Evolutionary conservation across 108 stramenopile genomes (phyloP), one percentile per base, ranked within the genome.

Genomic region (Discostella stelligeroides): DNA sequence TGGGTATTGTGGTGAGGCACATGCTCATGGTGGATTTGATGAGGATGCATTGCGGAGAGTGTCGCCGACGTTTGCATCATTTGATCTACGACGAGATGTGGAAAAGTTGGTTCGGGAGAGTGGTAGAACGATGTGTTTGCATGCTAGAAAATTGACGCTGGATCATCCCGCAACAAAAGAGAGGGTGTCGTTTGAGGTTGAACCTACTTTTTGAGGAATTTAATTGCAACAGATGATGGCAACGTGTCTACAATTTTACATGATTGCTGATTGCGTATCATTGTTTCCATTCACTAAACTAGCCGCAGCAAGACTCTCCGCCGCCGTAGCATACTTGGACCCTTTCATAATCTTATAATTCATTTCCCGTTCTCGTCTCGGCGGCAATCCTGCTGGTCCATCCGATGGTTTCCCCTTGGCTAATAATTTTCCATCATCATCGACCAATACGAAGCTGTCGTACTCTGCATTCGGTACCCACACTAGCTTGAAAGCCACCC

Each of bases 401-500:
- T 76, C 75, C 15, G 54, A 51, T 0, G 83, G 83, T 51, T 64
- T 84, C 8, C 84, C 85, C 18, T 56, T 45, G 25, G 73, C 75
- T 63, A 81, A 49, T 77, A 84, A 60, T 24, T 82, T 81, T 28
- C 86, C 87, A 49, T 80, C 86, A 66, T 96, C 96, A 62, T 96
- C 93, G 37, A 96, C 93, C 60, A 96, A 68, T 0, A 95, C 93
- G 73, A 96, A 96, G 9, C 80, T 68, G 75, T 89, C 86, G 61
- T 83, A 96, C 1, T 74, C 66, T 17, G 82, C 81, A 73, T 85
- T 91, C 0, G 96, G 96, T 5, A 87, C 88, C 96, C 96, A 96
- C 2, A 96, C 96, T 7, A 96, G 72, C 70, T 95, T 94, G 56
- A 93, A 96, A 25, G 93, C 93, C 58, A 96, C 87, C 49, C 89